Conservation (phyloP, 768 basidiomycete species). For the Suillus alpinus region DNA sequence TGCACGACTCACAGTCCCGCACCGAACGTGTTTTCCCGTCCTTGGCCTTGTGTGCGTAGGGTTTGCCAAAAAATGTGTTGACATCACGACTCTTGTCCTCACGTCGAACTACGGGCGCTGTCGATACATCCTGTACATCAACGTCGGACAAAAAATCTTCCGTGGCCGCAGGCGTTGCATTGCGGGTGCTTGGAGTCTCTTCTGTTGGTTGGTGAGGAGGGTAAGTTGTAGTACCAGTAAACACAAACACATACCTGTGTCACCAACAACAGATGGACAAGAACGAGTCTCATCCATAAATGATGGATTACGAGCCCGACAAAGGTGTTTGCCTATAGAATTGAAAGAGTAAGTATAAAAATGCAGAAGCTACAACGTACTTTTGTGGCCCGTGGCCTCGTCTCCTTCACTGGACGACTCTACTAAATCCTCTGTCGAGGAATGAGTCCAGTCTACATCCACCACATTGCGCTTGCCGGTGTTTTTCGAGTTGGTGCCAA, state of each 20-base stretch:
- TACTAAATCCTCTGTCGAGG: background rate
- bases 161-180: background rate
- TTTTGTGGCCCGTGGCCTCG: background rate
- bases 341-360: background rate
- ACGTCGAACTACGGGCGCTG: background rate
- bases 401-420: background rate
- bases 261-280: background rate
- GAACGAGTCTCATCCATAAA: background rate
- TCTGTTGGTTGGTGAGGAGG: background rate
- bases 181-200: background rate
- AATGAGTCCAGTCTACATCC: background rate
- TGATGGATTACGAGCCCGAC: background rate
- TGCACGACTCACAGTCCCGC: background rate
- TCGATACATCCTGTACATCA: slow-evolving; percentile 2
- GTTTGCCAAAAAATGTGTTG: background rate
- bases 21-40: background rate
- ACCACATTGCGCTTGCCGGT: background rate
- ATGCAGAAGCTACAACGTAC: background rate
- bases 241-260: background rate
- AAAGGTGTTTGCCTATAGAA: background rate
- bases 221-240: background rate
- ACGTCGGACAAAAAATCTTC: slow-evolving; percentile 15
- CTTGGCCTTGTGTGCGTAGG: background rate
- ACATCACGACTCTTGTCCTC: background rate
- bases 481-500: background rate